These are phyloP conservation scores for Cercophora scortea DNA, from an alignment of 495 filamentous ascomycete species.

Conservation along the genomic window DNA sequence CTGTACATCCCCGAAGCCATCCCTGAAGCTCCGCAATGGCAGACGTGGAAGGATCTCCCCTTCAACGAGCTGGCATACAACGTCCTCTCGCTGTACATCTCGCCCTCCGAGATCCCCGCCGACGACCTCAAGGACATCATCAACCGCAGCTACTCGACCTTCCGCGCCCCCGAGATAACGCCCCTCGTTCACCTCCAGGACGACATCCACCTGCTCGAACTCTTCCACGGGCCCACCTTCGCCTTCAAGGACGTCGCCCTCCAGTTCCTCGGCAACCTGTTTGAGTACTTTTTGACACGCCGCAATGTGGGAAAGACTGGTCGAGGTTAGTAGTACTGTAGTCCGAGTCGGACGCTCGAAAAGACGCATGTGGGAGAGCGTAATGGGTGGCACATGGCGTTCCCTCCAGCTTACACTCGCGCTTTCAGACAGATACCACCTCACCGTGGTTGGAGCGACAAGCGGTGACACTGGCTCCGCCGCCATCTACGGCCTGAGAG, in stretches of 20 bases:
- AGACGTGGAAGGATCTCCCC: slow-evolving; percentile 64
- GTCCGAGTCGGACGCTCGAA: not conserved
- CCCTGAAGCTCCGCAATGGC: slow-evolving; percentile 54
- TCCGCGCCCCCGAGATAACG: slow-evolving; percentile 65
- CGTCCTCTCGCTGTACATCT: slow-evolving; percentile 76
- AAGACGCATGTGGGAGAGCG: not conserved
- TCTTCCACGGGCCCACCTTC: slow-evolving; percentile 97
- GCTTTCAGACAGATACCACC: slow-evolving; percentile 59
- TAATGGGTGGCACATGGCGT: not conserved
- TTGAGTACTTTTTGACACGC: slow-evolving; percentile 88
- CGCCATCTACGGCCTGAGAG: slow-evolving; percentile 93
- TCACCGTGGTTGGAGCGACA: slow-evolving; percentile 87
- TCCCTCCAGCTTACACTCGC: not conserved
- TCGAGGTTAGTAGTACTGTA: slow-evolving; percentile 16
- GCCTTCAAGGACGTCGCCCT: slow-evolving; percentile 91
- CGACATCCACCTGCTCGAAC: slow-evolving; percentile 77
- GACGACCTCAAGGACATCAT: slow-evolving; percentile 77
- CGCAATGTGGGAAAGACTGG: slow-evolving; percentile 70
- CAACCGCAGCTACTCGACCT: slow-evolving; percentile 72
- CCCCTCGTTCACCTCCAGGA: slow-evolving; percentile 64
- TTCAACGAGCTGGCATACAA: slow-evolving; percentile 74
- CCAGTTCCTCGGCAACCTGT: slow-evolving; percentile 88
- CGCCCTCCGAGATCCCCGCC: slow-evolving; percentile 67
- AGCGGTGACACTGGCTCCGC: slow-evolving; percentile 92
- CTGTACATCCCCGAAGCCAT: slow-evolving; percentile 85